Conservation (phyloP, 495 filamentous ascomycete species). For the Neurospora sp. region DNA sequence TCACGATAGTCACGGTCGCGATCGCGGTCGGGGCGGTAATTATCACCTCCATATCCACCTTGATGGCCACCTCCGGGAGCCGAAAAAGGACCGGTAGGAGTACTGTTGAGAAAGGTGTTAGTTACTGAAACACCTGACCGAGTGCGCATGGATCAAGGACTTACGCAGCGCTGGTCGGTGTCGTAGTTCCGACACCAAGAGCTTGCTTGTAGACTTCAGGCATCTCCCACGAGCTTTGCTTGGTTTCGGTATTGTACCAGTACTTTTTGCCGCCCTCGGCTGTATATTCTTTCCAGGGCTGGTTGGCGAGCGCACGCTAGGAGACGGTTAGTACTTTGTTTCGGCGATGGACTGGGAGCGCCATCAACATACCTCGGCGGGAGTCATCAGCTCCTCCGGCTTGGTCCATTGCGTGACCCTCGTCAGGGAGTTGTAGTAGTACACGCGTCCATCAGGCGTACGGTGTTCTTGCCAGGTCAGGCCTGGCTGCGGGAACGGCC, state of each 20-base stretch:
- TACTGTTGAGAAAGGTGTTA: slow-evolving; percentile 17
- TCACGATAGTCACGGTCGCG: not conserved
- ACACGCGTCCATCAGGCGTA: slow-evolving; percentile 74
- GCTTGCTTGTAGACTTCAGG: slow-evolving; percentile 72
- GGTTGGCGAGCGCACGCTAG: slow-evolving; percentile 69
- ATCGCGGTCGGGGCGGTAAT: slow-evolving; percentile 16
- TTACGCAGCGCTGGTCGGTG: slow-evolving; percentile 52
- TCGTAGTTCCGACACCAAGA: slow-evolving; percentile 38
- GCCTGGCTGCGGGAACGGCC: slow-evolving; percentile 36
- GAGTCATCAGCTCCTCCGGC: slow-evolving; percentile 79
- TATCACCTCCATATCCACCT: slow-evolving; percentile 20
- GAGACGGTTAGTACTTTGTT: not conserved
- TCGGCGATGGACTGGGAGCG: not conserved
- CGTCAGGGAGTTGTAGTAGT: slow-evolving; percentile 84
- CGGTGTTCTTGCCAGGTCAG: slow-evolving; percentile 74
- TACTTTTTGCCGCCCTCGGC: slow-evolving; percentile 81
- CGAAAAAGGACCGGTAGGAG: slow-evolving; percentile 55
- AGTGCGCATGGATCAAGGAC: slow-evolving; percentile 19
- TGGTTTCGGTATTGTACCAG: slow-evolving; percentile 86
- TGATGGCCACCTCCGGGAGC: slow-evolving; percentile 49
- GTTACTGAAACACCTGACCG: not conserved
- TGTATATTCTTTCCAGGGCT: slow-evolving; percentile 91
- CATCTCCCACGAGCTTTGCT: slow-evolving; percentile 92
- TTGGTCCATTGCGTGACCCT: slow-evolving; percentile 92
- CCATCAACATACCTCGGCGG: slow-evolving; percentile 57